Percentiles rank a stretch among this genome's conserved stretches.
Conservation (phyloP, 2,329 filamentous ascomycete genomes). For the Aspergillus fructus region DNA sequence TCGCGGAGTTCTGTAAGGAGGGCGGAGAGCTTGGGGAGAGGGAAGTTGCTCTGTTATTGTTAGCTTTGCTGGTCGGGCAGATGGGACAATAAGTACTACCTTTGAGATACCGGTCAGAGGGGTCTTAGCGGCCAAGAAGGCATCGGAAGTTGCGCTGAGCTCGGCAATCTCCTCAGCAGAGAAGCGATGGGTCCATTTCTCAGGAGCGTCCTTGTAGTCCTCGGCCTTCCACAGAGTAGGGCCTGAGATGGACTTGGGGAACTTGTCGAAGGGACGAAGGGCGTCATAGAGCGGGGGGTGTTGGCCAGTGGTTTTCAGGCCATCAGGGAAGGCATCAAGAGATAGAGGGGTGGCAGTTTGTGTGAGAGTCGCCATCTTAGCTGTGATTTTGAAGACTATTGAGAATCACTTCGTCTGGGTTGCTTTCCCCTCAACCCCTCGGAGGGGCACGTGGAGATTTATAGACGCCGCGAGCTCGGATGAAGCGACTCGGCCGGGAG, state of each 20-base stretch:
- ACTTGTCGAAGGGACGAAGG: slow-evolving; percentile 66
- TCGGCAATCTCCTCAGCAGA: slow-evolving; percentile 66
- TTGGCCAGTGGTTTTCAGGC: slow-evolving; percentile 69
- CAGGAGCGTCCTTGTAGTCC: slow-evolving; percentile 62
- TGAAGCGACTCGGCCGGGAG: slow-evolving; percentile 10
- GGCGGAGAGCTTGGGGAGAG: slow-evolving; percentile 56
- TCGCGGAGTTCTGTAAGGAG: slow-evolving; percentile 58
- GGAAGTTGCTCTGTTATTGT: slow-evolving; percentile 44
- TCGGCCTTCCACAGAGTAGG: slow-evolving; percentile 70
- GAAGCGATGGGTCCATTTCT: slow-evolving; percentile 73
- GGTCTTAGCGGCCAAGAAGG: slow-evolving; percentile 63
- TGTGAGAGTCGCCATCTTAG: slow-evolving; percentile 4
- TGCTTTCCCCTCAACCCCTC: background rate
- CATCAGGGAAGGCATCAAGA: slow-evolving; percentile 58
- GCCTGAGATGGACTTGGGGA: slow-evolving; percentile 69
- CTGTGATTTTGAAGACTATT: background rate
- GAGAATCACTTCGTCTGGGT: background rate
- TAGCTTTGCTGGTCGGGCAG: background rate
- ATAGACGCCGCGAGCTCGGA: slow-evolving; percentile 32
- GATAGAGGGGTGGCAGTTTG: background rate
- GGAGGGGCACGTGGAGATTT: slow-evolving; percentile 15
- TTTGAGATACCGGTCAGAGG: slow-evolving; percentile 71
- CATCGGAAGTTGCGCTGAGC: slow-evolving; percentile 65
- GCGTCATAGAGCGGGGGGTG: slow-evolving; percentile 66
- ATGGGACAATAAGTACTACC: slow-evolving; percentile 44